A percentile compares a stretch with the other conserved stretches of the same genome.
Conservation (phyloP, 2,329 filamentous ascomycete species). For the Cladosporium sp. region DNA sequence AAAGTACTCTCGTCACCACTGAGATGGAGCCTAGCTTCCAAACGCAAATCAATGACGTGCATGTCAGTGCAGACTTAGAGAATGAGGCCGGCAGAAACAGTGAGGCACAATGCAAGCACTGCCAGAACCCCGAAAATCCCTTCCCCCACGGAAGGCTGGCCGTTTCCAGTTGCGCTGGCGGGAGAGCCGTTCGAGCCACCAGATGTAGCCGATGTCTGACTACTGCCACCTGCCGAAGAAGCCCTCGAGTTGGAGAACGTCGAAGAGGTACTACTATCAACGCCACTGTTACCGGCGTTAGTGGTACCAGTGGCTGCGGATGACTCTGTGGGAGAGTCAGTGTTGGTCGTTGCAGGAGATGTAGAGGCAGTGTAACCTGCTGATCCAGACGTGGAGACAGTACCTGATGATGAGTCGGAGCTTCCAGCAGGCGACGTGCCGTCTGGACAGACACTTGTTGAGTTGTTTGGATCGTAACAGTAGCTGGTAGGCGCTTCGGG, state of each 20-base stretch:
- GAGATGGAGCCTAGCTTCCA: background rate
- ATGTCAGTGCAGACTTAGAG: background rate
- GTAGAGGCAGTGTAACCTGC: background rate
- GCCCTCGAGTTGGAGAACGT: background rate
- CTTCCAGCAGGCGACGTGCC: background rate
- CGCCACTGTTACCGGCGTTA: background rate
- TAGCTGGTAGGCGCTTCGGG: background rate
- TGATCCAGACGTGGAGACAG: background rate
- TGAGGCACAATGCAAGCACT: background rate
- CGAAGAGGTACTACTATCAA: background rate
- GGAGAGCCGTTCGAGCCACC: background rate
- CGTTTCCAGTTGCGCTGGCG: background rate
- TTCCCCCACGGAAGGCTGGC: background rate
- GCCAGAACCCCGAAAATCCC: background rate
- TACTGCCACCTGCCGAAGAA: background rate
- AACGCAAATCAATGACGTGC: background rate
- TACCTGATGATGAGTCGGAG: background rate
- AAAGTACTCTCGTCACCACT: no score
- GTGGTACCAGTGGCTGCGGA: background rate
- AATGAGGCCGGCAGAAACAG: background rate
- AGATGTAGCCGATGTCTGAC: background rate
- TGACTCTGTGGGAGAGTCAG: background rate
- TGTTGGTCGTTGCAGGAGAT: background rate
- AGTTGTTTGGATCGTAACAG: constrained; percentile 11
- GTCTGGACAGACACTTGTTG: constrained; percentile 1